These are phyloP conservation scores for Podaxis pistillaris DNA, from an alignment of 768 basidiomycete species.

Conservation along the genomic window DNA sequence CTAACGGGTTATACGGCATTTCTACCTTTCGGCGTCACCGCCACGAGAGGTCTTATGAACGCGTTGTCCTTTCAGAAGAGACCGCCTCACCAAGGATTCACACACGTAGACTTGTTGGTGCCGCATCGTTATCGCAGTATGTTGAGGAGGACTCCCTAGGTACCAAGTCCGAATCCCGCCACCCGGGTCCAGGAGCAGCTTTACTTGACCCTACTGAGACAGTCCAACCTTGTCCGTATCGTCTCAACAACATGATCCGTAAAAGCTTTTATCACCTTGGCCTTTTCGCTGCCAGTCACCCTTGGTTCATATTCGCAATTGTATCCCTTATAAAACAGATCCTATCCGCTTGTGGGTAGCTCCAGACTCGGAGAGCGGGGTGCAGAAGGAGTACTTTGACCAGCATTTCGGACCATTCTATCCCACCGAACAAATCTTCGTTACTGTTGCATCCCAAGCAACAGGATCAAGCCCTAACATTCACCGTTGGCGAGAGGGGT, in stretches of 20 bases:
- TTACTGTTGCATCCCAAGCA: constrained; percentile 49
- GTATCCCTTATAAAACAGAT: constrained; percentile 72
- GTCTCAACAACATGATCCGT: constrained; percentile 79
- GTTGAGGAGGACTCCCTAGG: constrained; percentile 66
- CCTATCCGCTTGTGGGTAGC: constrained; percentile 99
- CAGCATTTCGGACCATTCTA: constrained; percentile 96
- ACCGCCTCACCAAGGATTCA: constrained; percentile 65
- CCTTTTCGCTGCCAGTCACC: constrained; percentile 66
- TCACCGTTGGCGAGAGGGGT: constrained; percentile 23
- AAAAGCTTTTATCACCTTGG: constrained; percentile 84
- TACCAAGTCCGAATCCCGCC: constrained; percentile 63
- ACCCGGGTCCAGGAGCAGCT: constrained; percentile 80
- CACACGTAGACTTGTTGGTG: constrained; percentile 69
- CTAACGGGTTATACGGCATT: constrained; percentile 66
- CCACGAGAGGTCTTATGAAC: constrained; percentile 67
- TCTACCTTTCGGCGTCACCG: constrained; percentile 56
- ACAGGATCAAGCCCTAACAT: constrained; percentile 21
- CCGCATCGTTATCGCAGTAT: constrained; percentile 70
- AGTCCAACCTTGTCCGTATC: constrained; percentile 89
- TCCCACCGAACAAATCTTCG: constrained; percentile 89
- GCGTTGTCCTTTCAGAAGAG: constrained; percentile 67
- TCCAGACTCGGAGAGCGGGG: constrained; percentile 80
- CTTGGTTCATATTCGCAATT: constrained; percentile 72
- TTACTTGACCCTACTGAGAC: constrained; percentile 87
- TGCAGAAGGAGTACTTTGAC: constrained; percentile 93